phyloP scores from a whole-genome alignment of 495 filamentous ascomycete genomes.

The Neurospora sp. region DNA sequence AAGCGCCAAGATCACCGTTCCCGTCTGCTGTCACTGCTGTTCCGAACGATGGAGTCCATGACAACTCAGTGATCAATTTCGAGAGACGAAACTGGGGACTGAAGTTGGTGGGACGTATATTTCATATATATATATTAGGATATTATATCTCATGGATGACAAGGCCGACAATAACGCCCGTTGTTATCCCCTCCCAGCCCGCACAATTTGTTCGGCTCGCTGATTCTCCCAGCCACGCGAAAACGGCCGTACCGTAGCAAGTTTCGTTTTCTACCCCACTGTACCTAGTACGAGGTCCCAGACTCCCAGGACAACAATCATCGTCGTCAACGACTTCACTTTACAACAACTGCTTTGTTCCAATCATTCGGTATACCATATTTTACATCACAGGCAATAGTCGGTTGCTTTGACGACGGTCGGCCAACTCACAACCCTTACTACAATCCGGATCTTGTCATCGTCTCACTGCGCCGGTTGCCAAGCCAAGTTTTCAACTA shows the following conservation, averaged over 20 bases:
- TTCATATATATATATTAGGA: not conserved
- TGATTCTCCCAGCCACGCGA: not conserved
- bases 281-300: not conserved
- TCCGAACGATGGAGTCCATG: not conserved
- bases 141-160: not conserved
- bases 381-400: not conserved
- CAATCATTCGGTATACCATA: not conserved
- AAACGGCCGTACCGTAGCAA: too few species aligned
- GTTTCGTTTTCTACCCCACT: not conserved
- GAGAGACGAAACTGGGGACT: not conserved
- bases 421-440: not conserved
- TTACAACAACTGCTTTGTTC: not conserved
- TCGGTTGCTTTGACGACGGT: too few species aligned
- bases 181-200: not conserved
- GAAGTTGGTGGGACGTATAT: not conserved
- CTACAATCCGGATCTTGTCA: not conserved
- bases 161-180: not conserved
- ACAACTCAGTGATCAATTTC: not conserved
- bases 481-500: not conserved
- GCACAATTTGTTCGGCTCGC: not conserved
- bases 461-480: not conserved
- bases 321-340: not conserved
- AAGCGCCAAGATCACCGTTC: not conserved
- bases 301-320: not conserved
- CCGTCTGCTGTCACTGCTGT: not conserved